Percentiles rank a stretch among this genome's conserved stretches.
phyloP scores from a whole-genome alignment of 1,284 basidiomycete species.

The Cryptococcus sp. region DNA sequence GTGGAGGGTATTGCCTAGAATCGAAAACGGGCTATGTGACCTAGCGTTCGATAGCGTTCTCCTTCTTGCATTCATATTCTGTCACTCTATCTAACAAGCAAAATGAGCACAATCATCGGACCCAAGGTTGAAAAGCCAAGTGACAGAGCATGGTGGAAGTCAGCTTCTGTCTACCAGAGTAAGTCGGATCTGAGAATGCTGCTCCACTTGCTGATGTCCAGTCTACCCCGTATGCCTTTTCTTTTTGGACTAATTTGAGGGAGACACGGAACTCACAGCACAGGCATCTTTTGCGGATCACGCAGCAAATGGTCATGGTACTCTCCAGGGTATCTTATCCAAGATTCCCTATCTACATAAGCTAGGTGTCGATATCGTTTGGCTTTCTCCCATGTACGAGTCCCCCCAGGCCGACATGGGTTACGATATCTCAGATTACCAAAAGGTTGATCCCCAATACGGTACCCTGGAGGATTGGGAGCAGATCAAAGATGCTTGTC shows the following conservation, averaged over 20 bases:
- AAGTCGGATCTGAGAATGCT: conserved; percentile 1
- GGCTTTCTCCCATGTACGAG: conserved; percentile 41
- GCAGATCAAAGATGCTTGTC: conserved; percentile 39
- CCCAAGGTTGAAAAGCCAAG: conserved; percentile 17
- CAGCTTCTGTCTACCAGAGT: conserved; percentile 36
- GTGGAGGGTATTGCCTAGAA: too few species aligned
- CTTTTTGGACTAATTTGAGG: neutral
- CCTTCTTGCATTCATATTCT: too few species aligned
- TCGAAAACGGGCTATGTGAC: too few species aligned
- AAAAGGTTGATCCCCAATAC: conserved; percentile 47
- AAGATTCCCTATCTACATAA: conserved; percentile 50
- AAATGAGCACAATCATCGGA: neutral
- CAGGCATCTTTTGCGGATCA: conserved; percentile 30
- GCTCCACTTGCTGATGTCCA: conserved; percentile 7
- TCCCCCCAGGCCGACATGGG: conserved; percentile 42
- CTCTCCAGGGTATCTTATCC: conserved; percentile 48
- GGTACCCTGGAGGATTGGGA: conserved; percentile 50
- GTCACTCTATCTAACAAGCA: neutral
- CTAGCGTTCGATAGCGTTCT: too few species aligned
- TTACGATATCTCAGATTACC: conserved; percentile 47
- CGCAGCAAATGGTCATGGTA: conserved; percentile 44
- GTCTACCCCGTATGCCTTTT: conserved; percentile 16
- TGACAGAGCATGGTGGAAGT: conserved; percentile 41
- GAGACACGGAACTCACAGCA: neutral
- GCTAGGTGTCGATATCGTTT: conserved; percentile 51